Conservation (phyloP, 371 early-diverging fungal genomes). For the Rhizopus sp. region DNA sequence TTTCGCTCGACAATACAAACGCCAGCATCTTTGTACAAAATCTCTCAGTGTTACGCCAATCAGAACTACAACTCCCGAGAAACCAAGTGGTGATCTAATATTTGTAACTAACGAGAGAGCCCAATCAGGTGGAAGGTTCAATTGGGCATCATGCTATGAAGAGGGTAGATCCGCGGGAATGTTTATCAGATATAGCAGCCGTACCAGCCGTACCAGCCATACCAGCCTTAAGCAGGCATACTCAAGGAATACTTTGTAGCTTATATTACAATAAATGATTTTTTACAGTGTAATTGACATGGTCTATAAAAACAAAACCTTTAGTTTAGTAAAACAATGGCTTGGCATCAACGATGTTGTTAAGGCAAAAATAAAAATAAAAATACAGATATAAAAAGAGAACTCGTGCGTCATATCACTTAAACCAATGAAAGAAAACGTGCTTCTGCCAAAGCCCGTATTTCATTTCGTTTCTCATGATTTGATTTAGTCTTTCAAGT, state of each 20-base stretch:
- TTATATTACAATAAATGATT: conserved; percentile 6
- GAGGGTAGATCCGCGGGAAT: conserved; percentile 9
- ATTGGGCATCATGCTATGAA: conserved; percentile 15
- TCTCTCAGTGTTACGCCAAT: conserved; percentile 6
- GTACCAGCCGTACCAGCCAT: conserved; percentile 13
- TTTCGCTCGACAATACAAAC: conserved; percentile 5
- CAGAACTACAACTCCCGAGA: neutral
- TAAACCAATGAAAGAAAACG: no score
- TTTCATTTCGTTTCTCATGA: no score
- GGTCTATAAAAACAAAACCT: neutral
- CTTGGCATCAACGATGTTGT: no score
- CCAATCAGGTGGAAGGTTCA: conserved; percentile 12
- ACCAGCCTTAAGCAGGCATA: conserved; percentile 12
- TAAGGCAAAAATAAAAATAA: no score
- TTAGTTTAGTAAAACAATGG: no score
- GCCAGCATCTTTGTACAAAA: neutral
- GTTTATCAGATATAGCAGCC: conserved; percentile 17
- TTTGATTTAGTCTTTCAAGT: no score
- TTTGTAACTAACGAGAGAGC: conserved; percentile 13
- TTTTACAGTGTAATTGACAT: neutral
- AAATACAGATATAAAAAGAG: no score
- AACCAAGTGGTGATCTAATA: conserved; percentile 7
- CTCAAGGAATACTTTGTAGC: conserved; percentile 12
- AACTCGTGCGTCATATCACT: no score
- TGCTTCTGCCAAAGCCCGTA: no score